Percentiles rank a stretch among this genome's conserved stretches.
These are phyloP conservation scores for barley (Hordeum vulgare) DNA, from an alignment of 176 grass and related monocot genomes.

Conservation along the genomic window MorexV3_pseudomolecules_assembly NC_058522.1:468386581-468387080, in stretches of 20 bases:
- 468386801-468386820: not conserved
- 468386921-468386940: too few species aligned
- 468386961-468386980: too few species aligned
- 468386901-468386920: not conserved
- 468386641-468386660: not conserved
- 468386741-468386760: too few species aligned
- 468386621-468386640: not conserved
- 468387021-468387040: too few species aligned
- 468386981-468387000: too few species aligned
- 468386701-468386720: not conserved
- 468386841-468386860: not conserved
- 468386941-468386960: too few species aligned
- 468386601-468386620: slow-evolving; percentile 10
- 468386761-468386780: not conserved
- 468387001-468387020: too few species aligned
- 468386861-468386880: slow-evolving; percentile 3
- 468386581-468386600: not conserved
- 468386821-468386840: not conserved
- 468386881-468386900: not conserved
- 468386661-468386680: not conserved
- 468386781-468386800: not conserved
- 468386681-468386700: not conserved
- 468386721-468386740: not conserved
- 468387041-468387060: not conserved
- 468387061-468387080: not conserved